Percentiles rank a stretch among this genome's conserved stretches.
Conservation (phyloP, 306 rosid genomes). For the Acacia acuminata region DNA sequence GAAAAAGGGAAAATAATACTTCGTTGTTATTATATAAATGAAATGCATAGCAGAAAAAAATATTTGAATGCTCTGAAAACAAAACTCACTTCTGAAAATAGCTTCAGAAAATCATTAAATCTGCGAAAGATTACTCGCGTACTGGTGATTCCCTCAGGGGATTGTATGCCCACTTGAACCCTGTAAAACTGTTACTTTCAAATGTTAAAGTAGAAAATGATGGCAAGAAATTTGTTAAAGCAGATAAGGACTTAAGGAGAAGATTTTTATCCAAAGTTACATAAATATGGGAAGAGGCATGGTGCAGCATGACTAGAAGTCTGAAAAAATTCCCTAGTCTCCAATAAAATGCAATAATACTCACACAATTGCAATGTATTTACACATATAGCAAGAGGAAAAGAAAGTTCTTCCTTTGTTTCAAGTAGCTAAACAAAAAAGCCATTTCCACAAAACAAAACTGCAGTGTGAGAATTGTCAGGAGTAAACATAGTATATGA, state of each 20-base stretch:
- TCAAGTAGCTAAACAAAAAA: neutral
- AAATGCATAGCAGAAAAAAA: neutral
- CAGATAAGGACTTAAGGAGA: neutral
- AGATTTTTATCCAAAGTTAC: neutral
- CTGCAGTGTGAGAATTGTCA: neutral
- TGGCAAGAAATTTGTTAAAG: constrained; percentile 24
- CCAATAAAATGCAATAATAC: neutral
- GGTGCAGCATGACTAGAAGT: neutral
- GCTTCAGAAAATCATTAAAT: constrained; percentile 72
- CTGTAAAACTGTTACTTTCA: constrained; percentile 63
- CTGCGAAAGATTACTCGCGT: constrained; percentile 67
- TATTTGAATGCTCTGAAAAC: neutral
- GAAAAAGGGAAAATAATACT: constrained; percentile 26
- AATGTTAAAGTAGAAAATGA: constrained; percentile 33
- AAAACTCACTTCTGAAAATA: constrained; percentile 65
- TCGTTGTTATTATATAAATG: neutral
- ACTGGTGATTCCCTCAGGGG: constrained; percentile 79
- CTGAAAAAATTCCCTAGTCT: neutral
- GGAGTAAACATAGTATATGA: neutral
- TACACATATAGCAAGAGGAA: neutral
- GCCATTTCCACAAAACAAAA: neutral
- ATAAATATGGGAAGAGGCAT: neutral
- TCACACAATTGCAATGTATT: neutral
- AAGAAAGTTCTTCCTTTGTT: neutral
- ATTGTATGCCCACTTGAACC: constrained; percentile 86